Conservation (phyloP, 1,284 basidiomycete species). For the Singerocomus inundabilis region DNA sequence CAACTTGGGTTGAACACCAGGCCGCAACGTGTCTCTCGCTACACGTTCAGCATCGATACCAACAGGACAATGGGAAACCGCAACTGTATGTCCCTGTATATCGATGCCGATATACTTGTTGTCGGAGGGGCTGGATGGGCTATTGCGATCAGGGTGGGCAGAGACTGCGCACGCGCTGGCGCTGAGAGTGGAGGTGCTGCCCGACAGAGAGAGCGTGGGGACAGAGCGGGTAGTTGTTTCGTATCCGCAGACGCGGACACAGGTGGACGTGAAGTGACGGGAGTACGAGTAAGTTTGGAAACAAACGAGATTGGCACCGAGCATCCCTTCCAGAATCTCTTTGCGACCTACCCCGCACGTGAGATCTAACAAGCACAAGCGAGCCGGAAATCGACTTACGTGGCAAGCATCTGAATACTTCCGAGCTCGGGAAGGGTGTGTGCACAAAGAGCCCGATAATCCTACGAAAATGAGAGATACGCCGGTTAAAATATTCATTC, state of each 20-base stretch:
- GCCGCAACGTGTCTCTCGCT: constrained; percentile 75
- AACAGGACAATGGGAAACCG: constrained; percentile 91
- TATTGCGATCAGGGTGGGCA: constrained; percentile 38
- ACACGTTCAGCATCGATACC: constrained; percentile 97
- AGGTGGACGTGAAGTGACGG: constrained; percentile 92
- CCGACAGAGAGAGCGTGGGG: constrained; percentile 27
- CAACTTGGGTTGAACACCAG: constrained; percentile 88
- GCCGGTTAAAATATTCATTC: background rate
- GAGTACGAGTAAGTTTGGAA: constrained; percentile 99
- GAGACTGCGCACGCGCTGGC: background rate
- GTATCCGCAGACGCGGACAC: constrained; percentile 94
- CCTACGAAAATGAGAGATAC: constrained; percentile 43
- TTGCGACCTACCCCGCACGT: constrained; percentile 55
- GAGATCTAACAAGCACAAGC: background rate
- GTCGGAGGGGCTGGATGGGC: constrained; percentile 9
- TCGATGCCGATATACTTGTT: constrained; percentile 69
- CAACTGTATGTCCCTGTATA: constrained; percentile 83
- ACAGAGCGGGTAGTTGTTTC: constrained; percentile 71
- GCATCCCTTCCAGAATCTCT: constrained; percentile 97
- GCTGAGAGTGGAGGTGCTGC: constrained; percentile 31
- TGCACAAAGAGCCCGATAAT: constrained; percentile 94
- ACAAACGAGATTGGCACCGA: constrained; percentile 93
- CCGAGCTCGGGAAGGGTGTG: constrained; percentile 95
- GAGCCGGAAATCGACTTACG: constrained; percentile 46
- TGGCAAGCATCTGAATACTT: constrained; percentile 93